A percentile compares a stretch with the other conserved stretches of the same genome.
phyloP scores from a whole-genome alignment of 352 stramenopile genomes.

The Thraustochytrium striatum region DNA sequence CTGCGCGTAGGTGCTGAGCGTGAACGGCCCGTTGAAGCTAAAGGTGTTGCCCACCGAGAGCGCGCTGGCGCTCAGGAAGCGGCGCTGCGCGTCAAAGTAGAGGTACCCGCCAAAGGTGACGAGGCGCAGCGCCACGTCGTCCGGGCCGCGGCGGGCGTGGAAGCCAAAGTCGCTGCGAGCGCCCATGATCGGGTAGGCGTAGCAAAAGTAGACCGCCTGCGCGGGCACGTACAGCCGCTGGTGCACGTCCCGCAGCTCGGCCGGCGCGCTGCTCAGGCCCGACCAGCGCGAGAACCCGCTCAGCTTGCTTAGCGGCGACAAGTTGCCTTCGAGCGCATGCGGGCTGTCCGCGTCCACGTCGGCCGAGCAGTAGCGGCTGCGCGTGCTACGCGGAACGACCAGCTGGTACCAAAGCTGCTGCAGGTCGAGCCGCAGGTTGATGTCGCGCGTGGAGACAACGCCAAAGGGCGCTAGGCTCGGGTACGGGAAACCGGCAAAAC shows the following conservation, averaged over 20 bases:
- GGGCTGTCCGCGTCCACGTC: background rate
- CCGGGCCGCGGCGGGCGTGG: background rate
- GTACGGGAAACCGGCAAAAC: background rate
- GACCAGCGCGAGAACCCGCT: background rate
- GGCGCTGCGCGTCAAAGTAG: slow-evolving; percentile 6
- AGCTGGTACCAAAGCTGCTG: background rate
- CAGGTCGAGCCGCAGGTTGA: background rate
- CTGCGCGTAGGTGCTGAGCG: background rate
- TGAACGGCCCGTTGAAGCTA: slow-evolving; percentile 33
- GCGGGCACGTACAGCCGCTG: slow-evolving; percentile 3
- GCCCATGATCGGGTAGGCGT: slow-evolving; percentile 12
- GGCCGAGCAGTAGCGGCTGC: no score
- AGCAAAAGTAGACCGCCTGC: slow-evolving; percentile 9
- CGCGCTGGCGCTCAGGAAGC: slow-evolving; percentile 5
- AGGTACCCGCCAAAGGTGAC: slow-evolving; percentile 16
- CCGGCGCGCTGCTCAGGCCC: background rate
- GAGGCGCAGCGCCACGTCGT: background rate
- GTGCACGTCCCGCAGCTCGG: background rate
- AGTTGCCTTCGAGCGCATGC: background rate
- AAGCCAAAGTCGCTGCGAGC: background rate
- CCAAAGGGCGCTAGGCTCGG: background rate
- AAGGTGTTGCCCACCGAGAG: slow-evolving; percentile 6
- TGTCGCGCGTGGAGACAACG: background rate
- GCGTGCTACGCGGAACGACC: background rate
- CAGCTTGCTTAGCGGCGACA: background rate